These are phyloP conservation scores for Hibiscus tridactylites DNA, from an alignment of 345 rosid species.

Conservation along the genomic window DNA sequence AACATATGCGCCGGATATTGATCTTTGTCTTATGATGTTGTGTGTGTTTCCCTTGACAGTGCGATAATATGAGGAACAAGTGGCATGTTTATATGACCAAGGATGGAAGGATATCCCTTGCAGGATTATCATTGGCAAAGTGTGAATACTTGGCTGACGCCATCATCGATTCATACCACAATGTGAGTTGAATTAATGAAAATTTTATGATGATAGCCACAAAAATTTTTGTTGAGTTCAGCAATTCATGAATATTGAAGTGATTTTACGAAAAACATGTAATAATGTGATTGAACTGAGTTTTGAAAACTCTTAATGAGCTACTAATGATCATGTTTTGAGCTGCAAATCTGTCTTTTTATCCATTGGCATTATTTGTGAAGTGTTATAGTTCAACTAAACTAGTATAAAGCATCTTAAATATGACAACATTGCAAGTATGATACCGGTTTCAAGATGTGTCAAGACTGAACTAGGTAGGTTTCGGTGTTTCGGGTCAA, in stretches of 20 bases:
- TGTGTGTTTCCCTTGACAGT: constrained; percentile 26
- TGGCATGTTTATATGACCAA: constrained; percentile 96
- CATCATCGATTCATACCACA: constrained; percentile 73
- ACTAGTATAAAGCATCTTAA: background rate
- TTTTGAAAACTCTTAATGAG: background rate
- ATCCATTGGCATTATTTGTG: too few species aligned
- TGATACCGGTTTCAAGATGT: too few species aligned
- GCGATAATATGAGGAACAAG: constrained; percentile 86
- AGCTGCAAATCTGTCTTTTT: too few species aligned
- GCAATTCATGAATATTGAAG: too few species aligned
- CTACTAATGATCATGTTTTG: too few species aligned
- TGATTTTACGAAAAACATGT: background rate
- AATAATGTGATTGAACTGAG: background rate
- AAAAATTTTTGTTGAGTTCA: constrained; percentile 12
- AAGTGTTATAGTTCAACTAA: too few species aligned
- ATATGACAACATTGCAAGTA: too few species aligned
- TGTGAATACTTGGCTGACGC: constrained; percentile 93
- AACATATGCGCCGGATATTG: background rate
- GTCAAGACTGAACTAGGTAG: too few species aligned
- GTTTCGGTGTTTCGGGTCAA: background rate
- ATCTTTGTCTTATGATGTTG: background rate
- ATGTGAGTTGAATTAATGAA: constrained; percentile 39
- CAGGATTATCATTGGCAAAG: constrained; percentile 84
- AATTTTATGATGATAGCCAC: background rate
- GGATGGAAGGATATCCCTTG: constrained; percentile 92